Evolutionary conservation across 2,329 filamentous ascomycete genomes (phyloP).

Genomic region (Fusarium mundagurra): DNA sequence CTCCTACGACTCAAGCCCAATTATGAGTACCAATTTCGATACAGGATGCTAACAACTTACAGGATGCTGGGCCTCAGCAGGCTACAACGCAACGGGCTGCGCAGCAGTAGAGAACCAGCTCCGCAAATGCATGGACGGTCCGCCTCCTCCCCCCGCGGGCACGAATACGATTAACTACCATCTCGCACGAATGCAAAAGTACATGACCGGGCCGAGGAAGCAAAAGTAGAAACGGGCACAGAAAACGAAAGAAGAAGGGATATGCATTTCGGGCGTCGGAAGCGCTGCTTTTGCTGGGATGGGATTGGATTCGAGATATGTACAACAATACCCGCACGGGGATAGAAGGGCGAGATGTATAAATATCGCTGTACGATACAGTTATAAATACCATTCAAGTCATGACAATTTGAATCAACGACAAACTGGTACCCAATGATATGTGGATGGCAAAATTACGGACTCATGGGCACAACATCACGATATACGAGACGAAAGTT

Average conservation of each 20-base stretch:
- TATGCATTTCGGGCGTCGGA: slow-evolving; percentile 36
- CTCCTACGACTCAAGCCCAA: background rate
- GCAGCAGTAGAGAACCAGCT: slow-evolving; percentile 68
- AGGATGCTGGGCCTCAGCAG: slow-evolving; percentile 88
- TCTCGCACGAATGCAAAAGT: slow-evolving; percentile 79
- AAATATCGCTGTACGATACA: slow-evolving; percentile 43
- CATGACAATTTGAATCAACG: slow-evolving; percentile 17
- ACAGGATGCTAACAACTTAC: background rate
- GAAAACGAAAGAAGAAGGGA: background rate
- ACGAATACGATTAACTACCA: slow-evolving; percentile 94
- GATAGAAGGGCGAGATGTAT: slow-evolving; percentile 30
- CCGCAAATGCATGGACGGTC: slow-evolving; percentile 81
- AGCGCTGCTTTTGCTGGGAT: slow-evolving; percentile 36
- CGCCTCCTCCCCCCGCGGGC: slow-evolving; percentile 58
- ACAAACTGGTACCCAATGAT: accelerated
- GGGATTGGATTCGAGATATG: slow-evolving; percentile 12
- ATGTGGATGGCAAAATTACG: background rate
- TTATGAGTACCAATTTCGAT: background rate
- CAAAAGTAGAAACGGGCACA: slow-evolving; percentile 38
- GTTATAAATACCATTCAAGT: slow-evolving; percentile 25
- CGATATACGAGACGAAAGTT: background rate
- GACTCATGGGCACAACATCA: background rate
- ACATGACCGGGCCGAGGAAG: slow-evolving; percentile 63
- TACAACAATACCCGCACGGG: slow-evolving; percentile 34
- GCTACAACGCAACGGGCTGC: slow-evolving; percentile 71